Percentiles rank a stretch among this genome's conserved stretches.
Conservation (phyloP, 1,284 basidiomycete genomes). For the Leccinum subrobustum region DNA sequence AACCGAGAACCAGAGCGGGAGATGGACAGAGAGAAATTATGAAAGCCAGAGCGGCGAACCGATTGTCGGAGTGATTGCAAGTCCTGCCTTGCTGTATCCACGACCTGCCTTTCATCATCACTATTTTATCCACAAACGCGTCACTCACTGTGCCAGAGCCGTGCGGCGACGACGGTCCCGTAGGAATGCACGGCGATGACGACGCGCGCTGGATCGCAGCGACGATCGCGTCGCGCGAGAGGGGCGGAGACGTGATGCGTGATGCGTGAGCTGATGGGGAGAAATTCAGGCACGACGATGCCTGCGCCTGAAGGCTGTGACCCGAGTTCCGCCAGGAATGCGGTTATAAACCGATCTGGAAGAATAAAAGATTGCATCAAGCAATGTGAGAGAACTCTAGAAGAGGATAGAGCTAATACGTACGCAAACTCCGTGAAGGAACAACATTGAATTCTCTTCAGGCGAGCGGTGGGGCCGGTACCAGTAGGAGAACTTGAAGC, state of each 20-base stretch:
- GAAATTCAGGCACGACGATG: conserved; percentile 57
- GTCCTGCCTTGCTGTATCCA: no score
- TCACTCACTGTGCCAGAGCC: conserved; percentile 39
- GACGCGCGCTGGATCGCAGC: conserved; percentile 34
- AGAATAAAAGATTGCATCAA: not conserved
- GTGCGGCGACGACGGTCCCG: conserved; percentile 56
- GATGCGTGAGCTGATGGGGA: conserved; percentile 49
- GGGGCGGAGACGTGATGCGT: conserved; percentile 46
- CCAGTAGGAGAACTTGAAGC: conserved; percentile 53
- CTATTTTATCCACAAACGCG: no score
- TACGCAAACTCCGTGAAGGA: conserved; percentile 67
- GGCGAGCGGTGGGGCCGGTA: conserved; percentile 52
- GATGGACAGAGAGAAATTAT: no score
- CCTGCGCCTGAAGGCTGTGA: conserved; percentile 45
- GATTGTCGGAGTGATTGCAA: no score
- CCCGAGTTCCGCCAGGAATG: conserved; percentile 47
- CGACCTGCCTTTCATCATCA: no score
- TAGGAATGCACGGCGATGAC: conserved; percentile 60
- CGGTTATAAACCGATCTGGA: conserved; percentile 55
- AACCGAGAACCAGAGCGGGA: no score
- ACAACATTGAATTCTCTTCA: conserved; percentile 52
- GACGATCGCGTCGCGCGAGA: conserved; percentile 19
- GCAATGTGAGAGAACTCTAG: not conserved
- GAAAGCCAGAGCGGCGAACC: no score
- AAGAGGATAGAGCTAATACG: conserved; percentile 13